These are phyloP conservation scores for Acanthamoeba polyphaga DNA, from an alignment of 208 protist genomes.

Conservation along the genomic window DNA sequence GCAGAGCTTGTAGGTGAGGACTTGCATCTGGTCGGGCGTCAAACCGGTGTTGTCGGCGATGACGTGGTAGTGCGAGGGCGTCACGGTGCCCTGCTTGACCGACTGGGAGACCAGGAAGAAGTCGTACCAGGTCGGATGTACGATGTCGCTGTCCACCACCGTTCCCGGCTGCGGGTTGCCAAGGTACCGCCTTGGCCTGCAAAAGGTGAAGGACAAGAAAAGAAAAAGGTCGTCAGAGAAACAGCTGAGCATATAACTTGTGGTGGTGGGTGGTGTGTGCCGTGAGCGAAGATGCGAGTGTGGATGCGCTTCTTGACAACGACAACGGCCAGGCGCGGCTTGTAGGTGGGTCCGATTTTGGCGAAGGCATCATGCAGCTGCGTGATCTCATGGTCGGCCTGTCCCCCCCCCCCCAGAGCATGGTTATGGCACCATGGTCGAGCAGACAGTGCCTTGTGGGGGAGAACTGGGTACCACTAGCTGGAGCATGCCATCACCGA, in stretches of 20 bases:
- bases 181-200: neutral
- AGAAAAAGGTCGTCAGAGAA: neutral
- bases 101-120: constrained; percentile 82
- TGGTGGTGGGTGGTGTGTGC: no score
- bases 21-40: constrained; percentile 40
- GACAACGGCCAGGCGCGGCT: constrained; percentile 78
- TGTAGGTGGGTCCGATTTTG: constrained; percentile 29
- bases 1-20: constrained; percentile 79
- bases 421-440: neutral
- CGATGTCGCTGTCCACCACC: constrained; percentile 72
- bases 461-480: constrained; percentile 11
- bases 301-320: constrained; percentile 87
- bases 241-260: neutral
- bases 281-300: constrained; percentile 76
- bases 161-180: constrained; percentile 81
- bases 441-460: neutral
- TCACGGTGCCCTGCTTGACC: constrained; percentile 76
- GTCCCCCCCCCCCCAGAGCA: neutral
- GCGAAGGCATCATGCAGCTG: constrained; percentile 53
- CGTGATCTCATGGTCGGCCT: constrained; percentile 56
- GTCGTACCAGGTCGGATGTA: constrained; percentile 78
- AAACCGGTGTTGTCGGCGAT: constrained; percentile 67
- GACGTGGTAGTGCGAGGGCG: constrained; percentile 84
- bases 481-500: constrained; percentile 83
- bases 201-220: neutral